Evolutionary conservation across 2,329 filamentous ascomycete species (phyloP).

Genomic region (Monosporascus sp.): DNA sequence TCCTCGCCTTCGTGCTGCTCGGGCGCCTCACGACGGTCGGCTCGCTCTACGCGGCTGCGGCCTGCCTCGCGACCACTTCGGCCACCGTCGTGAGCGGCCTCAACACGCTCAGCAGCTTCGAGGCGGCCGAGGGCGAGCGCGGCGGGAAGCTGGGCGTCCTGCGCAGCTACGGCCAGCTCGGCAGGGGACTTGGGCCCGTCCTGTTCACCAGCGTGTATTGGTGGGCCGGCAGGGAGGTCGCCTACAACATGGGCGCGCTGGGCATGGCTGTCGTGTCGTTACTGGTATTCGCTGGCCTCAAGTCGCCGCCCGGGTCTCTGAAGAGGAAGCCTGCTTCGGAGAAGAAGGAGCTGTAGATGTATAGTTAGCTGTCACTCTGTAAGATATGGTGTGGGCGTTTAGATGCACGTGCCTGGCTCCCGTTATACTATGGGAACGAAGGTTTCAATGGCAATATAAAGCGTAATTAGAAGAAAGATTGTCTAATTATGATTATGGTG

Average conservation of each 20-base stretch:
- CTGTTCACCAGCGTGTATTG: conserved; percentile 95
- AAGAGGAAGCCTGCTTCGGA: conserved; percentile 14
- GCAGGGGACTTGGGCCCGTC: conserved; percentile 78
- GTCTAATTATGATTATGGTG: too few relatives aligned
- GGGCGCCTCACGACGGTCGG: conserved; percentile 61
- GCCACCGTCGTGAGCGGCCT: conserved; percentile 92
- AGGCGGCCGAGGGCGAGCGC: conserved; percentile 73
- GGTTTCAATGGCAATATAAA: too few relatives aligned
- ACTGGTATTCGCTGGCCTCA: conserved; percentile 67
- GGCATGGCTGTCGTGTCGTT: conserved; percentile 72
- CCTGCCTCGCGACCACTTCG: conserved; percentile 80
- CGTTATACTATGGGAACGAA: too few relatives aligned
- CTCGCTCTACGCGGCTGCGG: conserved; percentile 75
- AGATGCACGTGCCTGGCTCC: too few relatives aligned
- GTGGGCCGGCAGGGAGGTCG: conserved; percentile 89
- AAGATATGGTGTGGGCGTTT: background rate
- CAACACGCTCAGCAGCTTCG: conserved; percentile 87
- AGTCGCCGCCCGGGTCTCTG: conserved; percentile 48
- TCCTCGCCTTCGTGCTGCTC: conserved; percentile 75
- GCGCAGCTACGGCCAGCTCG: conserved; percentile 77
- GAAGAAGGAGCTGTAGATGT: conserved; percentile 25
- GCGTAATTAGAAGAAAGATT: too few relatives aligned
- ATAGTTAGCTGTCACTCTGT: background rate
- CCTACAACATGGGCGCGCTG: conserved; percentile 74
- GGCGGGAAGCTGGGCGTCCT: conserved; percentile 83